Evolutionary conservation across 345 rosid genomes (phyloP).

Genomic region (Bruguiera sexangula): DNA sequence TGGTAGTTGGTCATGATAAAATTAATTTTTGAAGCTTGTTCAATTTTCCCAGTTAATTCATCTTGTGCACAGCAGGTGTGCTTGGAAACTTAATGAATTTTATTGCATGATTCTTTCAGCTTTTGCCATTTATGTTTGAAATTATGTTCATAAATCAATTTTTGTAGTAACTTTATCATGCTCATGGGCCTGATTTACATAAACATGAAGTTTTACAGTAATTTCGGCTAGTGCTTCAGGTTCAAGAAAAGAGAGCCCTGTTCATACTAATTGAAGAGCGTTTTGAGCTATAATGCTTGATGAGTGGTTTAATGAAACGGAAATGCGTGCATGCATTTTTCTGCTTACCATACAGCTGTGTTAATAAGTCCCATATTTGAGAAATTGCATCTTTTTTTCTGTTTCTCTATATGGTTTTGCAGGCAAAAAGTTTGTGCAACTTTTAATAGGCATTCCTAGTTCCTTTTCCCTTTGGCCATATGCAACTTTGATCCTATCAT

Average conservation of each 20-base stretch:
- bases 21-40: background rate
- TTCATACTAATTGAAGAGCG: background rate
- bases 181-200: too few species aligned
- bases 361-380: background rate
- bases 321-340: background rate
- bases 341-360: background rate
- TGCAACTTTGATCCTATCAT: background rate
- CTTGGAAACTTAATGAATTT: too few species aligned
- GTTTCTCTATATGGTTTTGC: too few species aligned
- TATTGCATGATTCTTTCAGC: too few species aligned
- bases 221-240: too few species aligned
- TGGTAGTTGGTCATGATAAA: slow-evolving; percentile 8
- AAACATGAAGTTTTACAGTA: too few species aligned
- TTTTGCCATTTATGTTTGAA: too few species aligned
- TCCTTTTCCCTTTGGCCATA: background rate
- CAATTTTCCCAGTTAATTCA: background rate
- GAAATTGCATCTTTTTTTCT: background rate
- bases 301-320: background rate
- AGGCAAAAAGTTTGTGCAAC: too few species aligned
- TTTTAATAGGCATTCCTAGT: too few species aligned
- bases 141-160: too few species aligned
- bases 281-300: background rate
- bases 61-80: background rate
- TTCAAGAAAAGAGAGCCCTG: background rate
- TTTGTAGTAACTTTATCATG: too few species aligned